Conservation (phyloP, 495 filamentous ascomycete genomes). For the Aspergillus homomorphus region DNA sequence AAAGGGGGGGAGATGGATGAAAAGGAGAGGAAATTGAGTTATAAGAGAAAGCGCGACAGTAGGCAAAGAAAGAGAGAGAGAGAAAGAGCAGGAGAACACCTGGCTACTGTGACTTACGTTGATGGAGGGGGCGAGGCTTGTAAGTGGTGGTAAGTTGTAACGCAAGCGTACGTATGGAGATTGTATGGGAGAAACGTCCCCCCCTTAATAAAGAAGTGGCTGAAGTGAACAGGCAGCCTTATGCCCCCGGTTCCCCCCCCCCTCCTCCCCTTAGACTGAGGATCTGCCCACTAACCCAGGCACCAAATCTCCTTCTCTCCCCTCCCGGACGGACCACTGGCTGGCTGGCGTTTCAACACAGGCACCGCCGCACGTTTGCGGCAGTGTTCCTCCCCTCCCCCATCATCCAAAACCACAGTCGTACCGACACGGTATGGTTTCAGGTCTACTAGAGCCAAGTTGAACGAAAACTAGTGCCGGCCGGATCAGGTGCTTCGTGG, state of each 20-base stretch:
- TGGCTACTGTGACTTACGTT: slow-evolving; percentile 18
- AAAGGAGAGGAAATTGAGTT: slow-evolving; percentile 3
- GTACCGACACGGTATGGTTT: not conserved
- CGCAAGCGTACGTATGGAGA: not conserved
- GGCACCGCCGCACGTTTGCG: slow-evolving; percentile 2
- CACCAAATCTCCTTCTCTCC: not conserved
- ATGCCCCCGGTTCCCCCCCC: too few species aligned
- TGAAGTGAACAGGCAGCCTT: not conserved
- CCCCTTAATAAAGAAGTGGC: not conserved
- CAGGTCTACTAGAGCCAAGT: not conserved
- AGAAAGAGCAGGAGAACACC: slow-evolving; percentile 25
- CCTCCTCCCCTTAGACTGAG: too few species aligned
- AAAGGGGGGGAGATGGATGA: slow-evolving; percentile 7
- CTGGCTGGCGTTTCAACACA: not conserved
- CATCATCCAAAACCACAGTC: not conserved
- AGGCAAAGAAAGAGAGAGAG: slow-evolving; percentile 15
- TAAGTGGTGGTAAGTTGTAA: too few species aligned
- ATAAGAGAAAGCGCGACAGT: slow-evolving; percentile 6
- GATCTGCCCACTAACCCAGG: not conserved
- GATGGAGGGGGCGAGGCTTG: not conserved
- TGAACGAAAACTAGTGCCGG: not conserved
- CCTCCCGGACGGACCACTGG: not conserved
- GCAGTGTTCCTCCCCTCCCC: not conserved
- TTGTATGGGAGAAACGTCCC: not conserved
- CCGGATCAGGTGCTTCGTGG: slow-evolving; percentile 5